These are phyloP conservation scores for Dryadomyces quercus-mongolicae DNA, from an alignment of 2,329 filamentous ascomycete genomes.

Conservation along the genomic window DNA sequence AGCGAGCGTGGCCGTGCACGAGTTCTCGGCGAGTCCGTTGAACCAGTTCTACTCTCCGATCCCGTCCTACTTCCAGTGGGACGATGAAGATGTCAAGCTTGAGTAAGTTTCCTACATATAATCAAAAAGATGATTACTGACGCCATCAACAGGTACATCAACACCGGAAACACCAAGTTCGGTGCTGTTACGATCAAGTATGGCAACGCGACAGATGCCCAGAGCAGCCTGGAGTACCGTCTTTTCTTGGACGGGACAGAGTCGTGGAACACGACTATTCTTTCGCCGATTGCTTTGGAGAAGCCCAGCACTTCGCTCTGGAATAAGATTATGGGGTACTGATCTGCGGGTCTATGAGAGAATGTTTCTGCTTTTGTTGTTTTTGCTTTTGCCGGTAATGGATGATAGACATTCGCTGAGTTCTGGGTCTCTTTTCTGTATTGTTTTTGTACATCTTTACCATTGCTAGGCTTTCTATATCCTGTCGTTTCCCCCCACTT, in stretches of 20 bases:
- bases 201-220: conserved; percentile 40
- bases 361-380: background rate
- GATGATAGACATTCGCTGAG: too few relatives aligned
- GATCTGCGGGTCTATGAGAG: too few relatives aligned
- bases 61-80: conserved; percentile 69
- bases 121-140: background rate
- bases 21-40: conserved; percentile 84
- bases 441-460: too few relatives aligned
- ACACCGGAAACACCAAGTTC: conserved; percentile 81
- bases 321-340: conserved; percentile 21
- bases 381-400: background rate
- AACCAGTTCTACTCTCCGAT: conserved; percentile 90
- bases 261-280: conserved; percentile 54
- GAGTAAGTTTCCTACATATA: conserved; percentile 48
- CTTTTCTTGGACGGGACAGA: conserved; percentile 74
- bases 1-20: conserved; percentile 57
- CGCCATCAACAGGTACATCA: conserved; percentile 52
- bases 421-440: too few relatives aligned
- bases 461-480: too few relatives aligned
- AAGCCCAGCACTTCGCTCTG: conserved; percentile 30
- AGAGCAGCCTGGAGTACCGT: conserved; percentile 66
- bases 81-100: conserved; percentile 70
- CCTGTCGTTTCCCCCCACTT: too few relatives aligned
- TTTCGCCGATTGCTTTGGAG: conserved; percentile 27
- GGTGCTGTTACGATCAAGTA: conserved; percentile 59